These are phyloP conservation scores for Agaricus sinodeliciosus DNA, from an alignment of 768 basidiomycete genomes.

Conservation along the genomic window DNA sequence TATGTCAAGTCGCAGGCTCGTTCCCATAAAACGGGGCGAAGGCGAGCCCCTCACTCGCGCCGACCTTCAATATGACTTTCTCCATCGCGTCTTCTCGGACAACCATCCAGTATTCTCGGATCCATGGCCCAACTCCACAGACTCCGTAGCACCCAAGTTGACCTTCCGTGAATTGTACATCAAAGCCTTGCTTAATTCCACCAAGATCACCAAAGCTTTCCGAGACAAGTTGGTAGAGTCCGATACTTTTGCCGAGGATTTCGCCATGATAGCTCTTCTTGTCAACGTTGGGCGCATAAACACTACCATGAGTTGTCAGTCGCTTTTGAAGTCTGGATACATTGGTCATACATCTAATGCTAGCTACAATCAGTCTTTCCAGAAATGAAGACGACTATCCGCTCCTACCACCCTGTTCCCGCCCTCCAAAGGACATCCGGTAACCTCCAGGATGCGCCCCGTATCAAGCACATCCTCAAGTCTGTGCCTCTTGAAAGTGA, in stretches of 20 bases:
- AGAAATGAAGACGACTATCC: conserved; percentile 71
- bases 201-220: conserved; percentile 63
- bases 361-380: conserved; percentile 50
- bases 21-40: conserved; percentile 49
- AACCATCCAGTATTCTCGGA: conserved; percentile 47
- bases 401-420: conserved; percentile 76
- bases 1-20: conserved; percentile 20
- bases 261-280: conserved; percentile 68
- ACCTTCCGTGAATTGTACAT: conserved; percentile 60
- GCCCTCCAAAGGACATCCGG: conserved; percentile 61
- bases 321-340: conserved; percentile 10
- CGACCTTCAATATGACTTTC: conserved; percentile 77
- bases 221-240: conserved; percentile 67
- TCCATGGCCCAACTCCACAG: conserved; percentile 26
- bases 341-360: conserved; percentile 1
- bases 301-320: conserved; percentile 78
- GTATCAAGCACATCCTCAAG: conserved; percentile 73
- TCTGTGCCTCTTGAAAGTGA: conserved; percentile 43
- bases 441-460: conserved; percentile 72
- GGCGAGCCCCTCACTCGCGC: conserved; percentile 60
- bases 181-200: conserved; percentile 44
- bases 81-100: conserved; percentile 72
- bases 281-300: conserved; percentile 79
- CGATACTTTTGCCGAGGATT: conserved; percentile 53
- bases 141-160: conserved; percentile 24